These are phyloP conservation scores for Xylariaceae sp. DNA, from an alignment of 2,329 filamentous ascomycete species.

Conservation along the genomic window DNA sequence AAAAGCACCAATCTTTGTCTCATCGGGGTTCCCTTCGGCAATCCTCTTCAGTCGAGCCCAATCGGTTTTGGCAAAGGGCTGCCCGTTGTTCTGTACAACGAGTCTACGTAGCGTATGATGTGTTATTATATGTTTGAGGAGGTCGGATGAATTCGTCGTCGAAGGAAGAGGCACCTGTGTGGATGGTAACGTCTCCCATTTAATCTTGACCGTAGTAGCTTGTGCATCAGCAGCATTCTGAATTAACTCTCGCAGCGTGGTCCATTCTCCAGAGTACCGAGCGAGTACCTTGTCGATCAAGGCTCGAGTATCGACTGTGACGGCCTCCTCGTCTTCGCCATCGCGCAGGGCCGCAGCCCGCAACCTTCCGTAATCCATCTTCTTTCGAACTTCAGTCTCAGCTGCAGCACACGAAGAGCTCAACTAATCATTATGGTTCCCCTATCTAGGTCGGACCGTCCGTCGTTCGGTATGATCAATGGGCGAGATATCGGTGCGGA, in stretches of 20 bases:
- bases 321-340: constrained; percentile 89
- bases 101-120: constrained; percentile 83
- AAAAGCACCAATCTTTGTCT: constrained; percentile 98
- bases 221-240: constrained; percentile 98
- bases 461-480: too few species aligned
- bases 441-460: too few species aligned
- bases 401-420: constrained; percentile 11
- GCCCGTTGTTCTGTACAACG: constrained; percentile 90
- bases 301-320: constrained; percentile 94
- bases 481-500: neutral
- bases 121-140: constrained; percentile 76
- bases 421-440: constrained; percentile 5
- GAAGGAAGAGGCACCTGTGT: constrained; percentile 66
- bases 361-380: constrained; percentile 70
- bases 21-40: constrained; percentile 97
- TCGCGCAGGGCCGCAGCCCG: constrained; percentile 83
- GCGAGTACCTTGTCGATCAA: constrained; percentile 97
- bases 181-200: constrained; percentile 87
- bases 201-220: constrained; percentile 82
- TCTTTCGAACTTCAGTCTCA: constrained; percentile 8
- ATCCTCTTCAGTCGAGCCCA: constrained; percentile 94
- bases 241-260: constrained; percentile 82
- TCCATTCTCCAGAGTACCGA: constrained; percentile 95
- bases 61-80: constrained; percentile 82
- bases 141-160: constrained; percentile 62